Percentiles rank a stretch among this genome's conserved stretches.
These are phyloP conservation scores for Yamadazyma endophytica DNA, from an alignment of 805 yeast species.

Conservation along the genomic window DNA sequence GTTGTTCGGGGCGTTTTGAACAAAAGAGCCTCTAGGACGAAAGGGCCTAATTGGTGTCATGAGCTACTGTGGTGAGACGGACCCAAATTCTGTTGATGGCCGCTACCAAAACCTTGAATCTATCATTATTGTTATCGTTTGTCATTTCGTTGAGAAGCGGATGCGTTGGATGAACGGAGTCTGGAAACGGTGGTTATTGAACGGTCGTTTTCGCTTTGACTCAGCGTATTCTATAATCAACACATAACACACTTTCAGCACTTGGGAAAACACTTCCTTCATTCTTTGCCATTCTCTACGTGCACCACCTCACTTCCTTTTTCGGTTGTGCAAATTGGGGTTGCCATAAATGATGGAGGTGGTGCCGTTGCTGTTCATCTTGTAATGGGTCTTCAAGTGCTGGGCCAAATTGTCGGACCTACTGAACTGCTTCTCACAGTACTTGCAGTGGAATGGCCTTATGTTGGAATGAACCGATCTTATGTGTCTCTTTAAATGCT, in stretches of 20 bases:
- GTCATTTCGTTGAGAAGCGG: no score
- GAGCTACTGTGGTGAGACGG: no score
- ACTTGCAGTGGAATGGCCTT: conserved; percentile 42
- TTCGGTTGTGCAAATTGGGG: conserved; percentile 16
- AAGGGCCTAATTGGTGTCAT: no score
- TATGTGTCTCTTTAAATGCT: conserved; percentile 40
- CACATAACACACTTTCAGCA: background rate
- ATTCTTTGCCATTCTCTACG: background rate
- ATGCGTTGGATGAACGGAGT: no score
- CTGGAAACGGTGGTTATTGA: no score
- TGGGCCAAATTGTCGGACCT: conserved; percentile 42
- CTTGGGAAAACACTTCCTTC: background rate
- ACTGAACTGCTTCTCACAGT: conserved; percentile 41
- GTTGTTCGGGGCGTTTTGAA: no score
- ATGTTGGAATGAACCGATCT: conserved; percentile 43
- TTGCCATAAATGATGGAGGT: conserved; percentile 21
- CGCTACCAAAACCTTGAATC: no score
- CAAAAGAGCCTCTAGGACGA: no score
- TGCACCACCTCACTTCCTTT: conserved; percentile 32
- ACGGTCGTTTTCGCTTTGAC: no score
- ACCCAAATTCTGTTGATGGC: no score
- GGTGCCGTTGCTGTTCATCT: conserved; percentile 29
- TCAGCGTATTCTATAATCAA: no score
- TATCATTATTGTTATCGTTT: no score
- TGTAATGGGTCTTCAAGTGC: conserved; percentile 40